phyloP scores from a whole-genome alignment of 2,329 filamentous ascomycete species.

The Pseudogymnoascus sp. region DNA sequence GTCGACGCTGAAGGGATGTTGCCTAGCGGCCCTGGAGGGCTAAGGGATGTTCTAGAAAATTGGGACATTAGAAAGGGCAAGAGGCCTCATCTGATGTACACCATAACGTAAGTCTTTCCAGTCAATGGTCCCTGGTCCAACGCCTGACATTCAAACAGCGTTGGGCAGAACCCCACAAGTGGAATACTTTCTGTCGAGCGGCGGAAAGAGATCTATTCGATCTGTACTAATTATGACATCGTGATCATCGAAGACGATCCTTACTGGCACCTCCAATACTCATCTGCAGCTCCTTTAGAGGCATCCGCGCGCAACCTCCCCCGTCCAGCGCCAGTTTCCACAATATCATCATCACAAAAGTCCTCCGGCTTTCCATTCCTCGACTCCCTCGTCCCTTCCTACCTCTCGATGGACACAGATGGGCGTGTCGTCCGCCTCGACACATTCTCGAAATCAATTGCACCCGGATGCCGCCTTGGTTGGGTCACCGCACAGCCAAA shows the following conservation, averaged over 20 bases:
- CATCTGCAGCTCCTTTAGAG: slow-evolving; percentile 49
- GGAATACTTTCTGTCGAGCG: slow-evolving; percentile 65
- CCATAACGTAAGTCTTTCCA: slow-evolving; percentile 61
- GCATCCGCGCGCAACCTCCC: slow-evolving; percentile 22
- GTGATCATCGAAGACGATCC: slow-evolving; percentile 92
- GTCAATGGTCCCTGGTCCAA: background rate
- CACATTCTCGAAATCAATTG: slow-evolving; percentile 89
- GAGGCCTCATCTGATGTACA: slow-evolving; percentile 79
- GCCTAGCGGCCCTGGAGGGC: slow-evolving; percentile 61
- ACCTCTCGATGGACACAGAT: slow-evolving; percentile 71
- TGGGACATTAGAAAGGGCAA: slow-evolving; percentile 72
- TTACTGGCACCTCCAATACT: slow-evolving; percentile 91
- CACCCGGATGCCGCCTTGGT: slow-evolving; percentile 80
- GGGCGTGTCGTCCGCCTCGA: slow-evolving; percentile 85
- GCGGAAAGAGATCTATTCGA: slow-evolving; percentile 67
- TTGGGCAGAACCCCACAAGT: slow-evolving; percentile 84
- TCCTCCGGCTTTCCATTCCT: slow-evolving; percentile 68
- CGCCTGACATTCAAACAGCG: slow-evolving; percentile 36
- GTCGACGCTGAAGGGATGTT: slow-evolving; percentile 76
- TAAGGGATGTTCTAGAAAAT: slow-evolving; percentile 70
- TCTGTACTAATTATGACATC: slow-evolving; percentile 79
- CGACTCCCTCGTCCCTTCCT: slow-evolving; percentile 76
- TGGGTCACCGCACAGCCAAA: slow-evolving; percentile 83
- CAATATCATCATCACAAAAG: slow-evolving; percentile 27
- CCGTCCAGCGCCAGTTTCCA: background rate